Percentiles rank a stretch among this genome's conserved stretches.
These are phyloP conservation scores for Boletus subparvulus DNA, from an alignment of 768 basidiomycete species.

Conservation along the genomic window DNA sequence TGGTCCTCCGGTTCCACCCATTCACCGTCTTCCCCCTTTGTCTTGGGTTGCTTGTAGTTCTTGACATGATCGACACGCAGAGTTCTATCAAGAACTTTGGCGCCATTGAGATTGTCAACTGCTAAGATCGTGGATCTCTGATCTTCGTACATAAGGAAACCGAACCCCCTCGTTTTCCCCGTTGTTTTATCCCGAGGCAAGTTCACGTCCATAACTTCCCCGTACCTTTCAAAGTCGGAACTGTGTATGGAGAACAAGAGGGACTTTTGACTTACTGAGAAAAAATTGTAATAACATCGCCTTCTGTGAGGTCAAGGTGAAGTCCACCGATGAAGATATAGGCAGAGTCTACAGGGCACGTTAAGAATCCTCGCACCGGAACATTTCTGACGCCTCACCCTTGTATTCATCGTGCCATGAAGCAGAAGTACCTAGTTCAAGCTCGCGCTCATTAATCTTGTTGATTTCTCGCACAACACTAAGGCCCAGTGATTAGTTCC, in stretches of 20 bases:
- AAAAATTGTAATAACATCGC: conserved; percentile 95
- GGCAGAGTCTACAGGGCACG: conserved; percentile 68
- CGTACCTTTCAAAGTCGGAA: conserved; percentile 59
- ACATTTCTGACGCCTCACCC: conserved; percentile 37
- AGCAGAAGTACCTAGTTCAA: conserved; percentile 69
- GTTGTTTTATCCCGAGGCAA: conserved; percentile 93
- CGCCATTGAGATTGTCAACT: conserved; percentile 98
- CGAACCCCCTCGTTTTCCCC: conserved; percentile 88
- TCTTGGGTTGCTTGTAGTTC: conserved; percentile 85
- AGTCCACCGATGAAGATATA: conserved; percentile 94
- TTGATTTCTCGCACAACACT: conserved; percentile 94
- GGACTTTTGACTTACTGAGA: conserved; percentile 72
- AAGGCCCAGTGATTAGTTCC: conserved; percentile 15
- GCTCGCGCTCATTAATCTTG: conserved; percentile 88
- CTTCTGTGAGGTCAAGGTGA: conserved; percentile 87
- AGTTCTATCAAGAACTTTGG: conserved; percentile 80
- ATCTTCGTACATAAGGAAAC: conserved; percentile 98
- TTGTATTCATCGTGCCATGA: conserved; percentile 99
- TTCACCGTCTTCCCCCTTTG: conserved; percentile 80
- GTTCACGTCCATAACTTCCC: conserved; percentile 95
- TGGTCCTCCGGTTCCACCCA: conserved; percentile 83
- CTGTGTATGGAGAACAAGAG: not conserved
- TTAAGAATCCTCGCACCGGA: conserved; percentile 1
- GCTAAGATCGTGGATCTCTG: conserved; percentile 94
- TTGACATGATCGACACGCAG: conserved; percentile 92